Evolutionary conservation across 2,329 filamentous ascomycete species (phyloP).

Genomic region (Calonectria pseudoreteaudii): DNA sequence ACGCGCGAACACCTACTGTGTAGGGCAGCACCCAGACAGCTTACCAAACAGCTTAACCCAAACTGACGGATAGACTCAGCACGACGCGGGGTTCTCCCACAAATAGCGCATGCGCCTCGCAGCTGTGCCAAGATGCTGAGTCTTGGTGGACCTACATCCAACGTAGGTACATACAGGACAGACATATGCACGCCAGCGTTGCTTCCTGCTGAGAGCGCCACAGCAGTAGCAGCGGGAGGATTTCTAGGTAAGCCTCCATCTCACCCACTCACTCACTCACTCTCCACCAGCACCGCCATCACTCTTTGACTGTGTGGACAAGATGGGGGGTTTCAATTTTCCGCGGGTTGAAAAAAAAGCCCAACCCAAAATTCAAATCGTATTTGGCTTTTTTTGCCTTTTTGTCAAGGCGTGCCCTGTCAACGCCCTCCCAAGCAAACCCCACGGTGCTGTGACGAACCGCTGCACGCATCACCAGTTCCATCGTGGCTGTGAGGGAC

Average conservation of each 20-base stretch:
- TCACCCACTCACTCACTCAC: not conserved
- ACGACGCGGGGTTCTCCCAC: not conserved
- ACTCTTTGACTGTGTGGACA: not conserved
- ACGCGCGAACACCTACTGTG: not conserved
- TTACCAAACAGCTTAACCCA: not conserved
- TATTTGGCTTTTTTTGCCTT: not conserved
- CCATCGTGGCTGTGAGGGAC: not conserved
- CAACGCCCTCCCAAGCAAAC: not conserved
- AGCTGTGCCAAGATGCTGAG: not conserved
- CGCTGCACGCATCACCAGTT: not conserved
- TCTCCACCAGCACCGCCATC: not conserved
- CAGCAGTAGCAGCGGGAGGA: not conserved
- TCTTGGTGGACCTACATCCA: not conserved
- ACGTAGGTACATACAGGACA: too few relatives aligned
- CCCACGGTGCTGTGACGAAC: not conserved
- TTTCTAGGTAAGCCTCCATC: not conserved
- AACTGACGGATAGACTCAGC: not conserved
- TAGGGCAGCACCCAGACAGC: not conserved
- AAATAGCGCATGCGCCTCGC: constrained; percentile 1
- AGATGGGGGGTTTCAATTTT: not conserved
- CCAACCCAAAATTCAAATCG: not conserved
- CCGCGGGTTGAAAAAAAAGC: not conserved
- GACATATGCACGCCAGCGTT: not conserved
- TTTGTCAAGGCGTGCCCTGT: not conserved
- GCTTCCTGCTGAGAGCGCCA: not conserved